Evolutionary conservation across 441 rosid species (phyloP).

Genomic region (Populus trichocarpa): DNA sequence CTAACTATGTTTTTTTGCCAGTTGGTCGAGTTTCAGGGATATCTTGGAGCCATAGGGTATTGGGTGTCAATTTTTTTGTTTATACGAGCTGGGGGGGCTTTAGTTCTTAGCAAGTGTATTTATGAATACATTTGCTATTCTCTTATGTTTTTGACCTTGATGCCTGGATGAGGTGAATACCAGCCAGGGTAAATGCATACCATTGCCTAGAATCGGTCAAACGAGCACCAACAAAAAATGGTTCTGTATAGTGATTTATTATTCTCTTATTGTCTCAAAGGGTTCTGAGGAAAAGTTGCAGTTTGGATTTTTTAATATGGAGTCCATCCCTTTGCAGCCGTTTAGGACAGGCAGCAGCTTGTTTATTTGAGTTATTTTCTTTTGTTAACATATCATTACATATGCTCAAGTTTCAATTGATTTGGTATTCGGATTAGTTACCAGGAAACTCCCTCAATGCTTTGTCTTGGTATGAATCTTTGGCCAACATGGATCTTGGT

Average conservation of each 20-base stretch:
- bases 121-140: neutral
- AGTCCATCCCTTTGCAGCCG: neutral
- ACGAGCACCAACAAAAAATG: neutral
- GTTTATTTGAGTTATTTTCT: neutral
- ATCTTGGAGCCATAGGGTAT: neutral
- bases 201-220: neutral
- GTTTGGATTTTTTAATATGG: neutral
- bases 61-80: neutral
- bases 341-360: neutral
- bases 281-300: neutral
- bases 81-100: neutral
- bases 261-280: neutral
- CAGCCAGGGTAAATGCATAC: neutral
- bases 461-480: neutral
- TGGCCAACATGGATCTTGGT: neutral
- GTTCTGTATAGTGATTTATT: neutral
- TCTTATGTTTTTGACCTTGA: too few relatives aligned
- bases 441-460: neutral
- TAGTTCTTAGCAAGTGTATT: neutral
- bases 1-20: constrained; percentile 2
- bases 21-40: constrained; percentile 14
- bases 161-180: neutral
- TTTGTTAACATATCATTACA: neutral
- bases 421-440: neutral
- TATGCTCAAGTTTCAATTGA: neutral